Conservation (phyloP, 805 yeast genomes). For the Wickerhamiella brachini region DNA sequence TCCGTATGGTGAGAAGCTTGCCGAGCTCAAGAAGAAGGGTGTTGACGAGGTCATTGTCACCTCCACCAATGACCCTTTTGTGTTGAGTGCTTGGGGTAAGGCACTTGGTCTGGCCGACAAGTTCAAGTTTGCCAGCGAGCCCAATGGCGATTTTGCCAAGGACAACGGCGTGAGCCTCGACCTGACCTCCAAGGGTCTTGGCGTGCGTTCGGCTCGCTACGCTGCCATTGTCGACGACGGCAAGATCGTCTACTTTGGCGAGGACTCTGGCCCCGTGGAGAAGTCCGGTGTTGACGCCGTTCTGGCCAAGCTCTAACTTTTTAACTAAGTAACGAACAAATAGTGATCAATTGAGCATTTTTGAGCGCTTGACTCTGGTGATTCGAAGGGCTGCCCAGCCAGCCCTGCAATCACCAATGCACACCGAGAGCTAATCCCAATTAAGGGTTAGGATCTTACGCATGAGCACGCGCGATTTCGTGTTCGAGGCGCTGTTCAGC, state of each 20-base stretch:
- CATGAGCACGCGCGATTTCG: neutral
- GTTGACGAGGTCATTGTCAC: conserved; percentile 50
- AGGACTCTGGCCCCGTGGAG: conserved; percentile 28
- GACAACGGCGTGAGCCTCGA: conserved; percentile 46
- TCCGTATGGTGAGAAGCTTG: conserved; percentile 39
- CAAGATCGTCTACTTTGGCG: conserved; percentile 36
- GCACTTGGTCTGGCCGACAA: conserved; percentile 26
- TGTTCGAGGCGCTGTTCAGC: conserved; percentile 1
- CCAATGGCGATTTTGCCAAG: conserved; percentile 44
- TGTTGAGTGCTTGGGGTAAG: conserved; percentile 54
- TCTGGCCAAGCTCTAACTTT: conserved; percentile 25
- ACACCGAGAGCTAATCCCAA: neutral
- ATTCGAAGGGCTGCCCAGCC: too few relatives aligned
- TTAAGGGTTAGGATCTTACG: neutral
- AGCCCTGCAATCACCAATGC: too few relatives aligned
- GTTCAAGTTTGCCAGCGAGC: conserved; percentile 50
- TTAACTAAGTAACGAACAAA: too few relatives aligned
- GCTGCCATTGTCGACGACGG: conserved; percentile 56
- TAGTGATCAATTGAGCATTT: too few relatives aligned
- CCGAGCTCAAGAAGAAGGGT: conserved; percentile 42
- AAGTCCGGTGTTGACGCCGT: conserved; percentile 37
- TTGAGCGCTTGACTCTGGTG: too few relatives aligned
- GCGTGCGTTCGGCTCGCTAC: conserved; percentile 54
- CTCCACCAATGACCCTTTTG: conserved; percentile 61
- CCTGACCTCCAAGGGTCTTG: conserved; percentile 39